phyloP scores from a whole-genome alignment of 2,329 filamentous ascomycete species.

The Penicillium hesseltinei region DNA sequence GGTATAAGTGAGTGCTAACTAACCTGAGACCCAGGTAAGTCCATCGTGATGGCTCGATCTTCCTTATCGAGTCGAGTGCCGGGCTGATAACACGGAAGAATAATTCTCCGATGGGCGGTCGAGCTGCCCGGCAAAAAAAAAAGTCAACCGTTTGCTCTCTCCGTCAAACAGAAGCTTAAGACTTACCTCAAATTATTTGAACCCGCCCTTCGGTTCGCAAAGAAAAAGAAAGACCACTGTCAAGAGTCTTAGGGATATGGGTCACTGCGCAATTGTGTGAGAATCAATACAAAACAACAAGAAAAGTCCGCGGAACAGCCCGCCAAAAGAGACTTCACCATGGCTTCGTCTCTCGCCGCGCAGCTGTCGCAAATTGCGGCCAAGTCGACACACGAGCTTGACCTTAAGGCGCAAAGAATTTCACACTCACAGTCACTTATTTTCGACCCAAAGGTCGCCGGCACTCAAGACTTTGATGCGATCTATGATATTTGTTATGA shows the following conservation, averaged over 20 bases:
- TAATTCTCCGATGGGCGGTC: constrained; percentile 17
- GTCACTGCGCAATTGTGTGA: constrained; percentile 7
- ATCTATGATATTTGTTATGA: constrained; percentile 84
- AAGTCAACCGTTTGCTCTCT: constrained; percentile 23
- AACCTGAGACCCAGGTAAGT: constrained; percentile 37
- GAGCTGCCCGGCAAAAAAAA: constrained; percentile 31
- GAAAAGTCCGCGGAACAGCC: background rate
- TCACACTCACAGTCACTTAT: constrained; percentile 93
- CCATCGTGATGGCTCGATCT: constrained; percentile 33
- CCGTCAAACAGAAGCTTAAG: background rate
- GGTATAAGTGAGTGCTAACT: constrained; percentile 11
- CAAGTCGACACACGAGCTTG: constrained; percentile 83
- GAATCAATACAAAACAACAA: background rate
- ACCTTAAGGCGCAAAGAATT: constrained; percentile 88
- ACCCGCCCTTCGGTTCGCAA: background rate
- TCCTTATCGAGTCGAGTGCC: constrained; percentile 8
- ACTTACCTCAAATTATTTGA: constrained; percentile 5
- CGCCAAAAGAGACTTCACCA: constrained; percentile 41
- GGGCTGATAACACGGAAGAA: constrained; percentile 27
- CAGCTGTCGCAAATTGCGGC: constrained; percentile 92
- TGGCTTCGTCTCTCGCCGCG: constrained; percentile 84
- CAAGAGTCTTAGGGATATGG: constrained; percentile 1
- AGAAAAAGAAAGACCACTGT: background rate
- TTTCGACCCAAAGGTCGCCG: constrained; percentile 81
- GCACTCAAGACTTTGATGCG: constrained; percentile 84